Conservation (phyloP, 345 rosid species). For the Brassica cretica region DNA sequence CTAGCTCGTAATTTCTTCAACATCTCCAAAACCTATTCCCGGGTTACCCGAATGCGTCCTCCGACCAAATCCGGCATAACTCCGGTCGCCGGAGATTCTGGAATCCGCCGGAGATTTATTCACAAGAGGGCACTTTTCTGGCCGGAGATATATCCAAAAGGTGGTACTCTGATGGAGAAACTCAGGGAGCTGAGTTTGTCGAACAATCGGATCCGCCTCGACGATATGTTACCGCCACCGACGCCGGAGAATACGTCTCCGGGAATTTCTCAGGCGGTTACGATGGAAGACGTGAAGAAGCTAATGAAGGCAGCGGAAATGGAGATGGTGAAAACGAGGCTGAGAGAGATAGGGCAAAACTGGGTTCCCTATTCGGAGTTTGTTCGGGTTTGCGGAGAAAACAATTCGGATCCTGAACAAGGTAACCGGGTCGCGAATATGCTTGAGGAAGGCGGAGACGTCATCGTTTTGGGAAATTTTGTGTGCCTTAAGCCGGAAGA, state of each 20-base stretch:
- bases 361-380: conserved; percentile 70
- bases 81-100: conserved; percentile 64
- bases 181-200: conserved; percentile 52
- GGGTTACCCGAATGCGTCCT: conserved; percentile 41
- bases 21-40: conserved; percentile 54
- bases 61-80: conserved; percentile 43
- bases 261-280: conserved; percentile 35
- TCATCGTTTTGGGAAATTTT: conserved; percentile 66
- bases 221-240: conserved; percentile 50
- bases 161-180: conserved; percentile 55
- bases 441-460: conserved; percentile 80
- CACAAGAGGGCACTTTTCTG: conserved; percentile 54
- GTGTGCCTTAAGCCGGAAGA: conserved; percentile 75
- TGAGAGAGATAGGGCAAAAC: conserved; percentile 51
- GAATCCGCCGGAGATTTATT: conserved; percentile 62
- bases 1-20: conserved; percentile 62
- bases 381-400: conserved; percentile 62
- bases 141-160: conserved; percentile 46
- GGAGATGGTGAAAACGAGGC: conserved; percentile 67
- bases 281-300: conserved; percentile 79
- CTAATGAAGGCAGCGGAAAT: conserved; percentile 69
- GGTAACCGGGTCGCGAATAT: conserved; percentile 59
- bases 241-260: conserved; percentile 23
- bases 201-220: conserved; percentile 58
- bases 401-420: conserved; percentile 60